A percentile compares a stretch with the other conserved stretches of the same genome.
These are phyloP conservation scores for Neoarthrinium moseri DNA, from an alignment of 2,329 filamentous ascomycete species.

Conservation along the genomic window DNA sequence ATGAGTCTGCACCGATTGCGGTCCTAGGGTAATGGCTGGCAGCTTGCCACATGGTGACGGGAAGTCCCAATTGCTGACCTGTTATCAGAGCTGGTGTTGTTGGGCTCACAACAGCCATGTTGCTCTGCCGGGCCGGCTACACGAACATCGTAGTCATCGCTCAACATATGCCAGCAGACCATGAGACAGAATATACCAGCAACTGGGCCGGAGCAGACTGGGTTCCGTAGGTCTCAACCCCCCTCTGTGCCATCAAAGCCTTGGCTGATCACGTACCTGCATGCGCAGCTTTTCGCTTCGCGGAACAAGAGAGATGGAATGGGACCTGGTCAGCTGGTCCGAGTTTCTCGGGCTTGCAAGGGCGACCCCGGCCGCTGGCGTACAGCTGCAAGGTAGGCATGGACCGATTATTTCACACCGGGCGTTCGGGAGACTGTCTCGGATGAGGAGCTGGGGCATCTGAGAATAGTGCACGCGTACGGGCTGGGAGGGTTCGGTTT, in stretches of 20 bases:
- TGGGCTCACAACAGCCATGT: not conserved
- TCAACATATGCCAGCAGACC: not conserved
- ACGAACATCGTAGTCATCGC: not conserved
- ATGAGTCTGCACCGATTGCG: too few species aligned
- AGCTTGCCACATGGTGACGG: not conserved
- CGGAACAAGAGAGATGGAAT: not conserved
- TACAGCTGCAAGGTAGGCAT: not conserved
- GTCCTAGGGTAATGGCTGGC: too few species aligned
- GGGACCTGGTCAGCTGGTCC: not conserved
- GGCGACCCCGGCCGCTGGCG: not conserved
- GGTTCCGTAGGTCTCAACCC: not conserved
- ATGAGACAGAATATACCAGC: not conserved
- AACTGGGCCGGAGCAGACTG: not conserved
- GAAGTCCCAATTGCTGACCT: not conserved
- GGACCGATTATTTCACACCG: not conserved
- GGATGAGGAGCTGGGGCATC: not conserved
- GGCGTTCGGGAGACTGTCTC: not conserved
- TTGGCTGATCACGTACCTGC: too few species aligned
- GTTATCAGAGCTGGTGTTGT: not conserved
- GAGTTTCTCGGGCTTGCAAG: not conserved
- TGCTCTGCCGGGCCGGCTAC: not conserved
- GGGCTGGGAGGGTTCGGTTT: constrained; percentile 2
- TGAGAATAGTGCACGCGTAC: not conserved
- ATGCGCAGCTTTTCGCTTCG: not conserved
- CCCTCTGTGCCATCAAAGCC: not conserved